Conservation (phyloP, 176 grass and related monocot genomes). For the Saccharum spontaneum region DNA sequence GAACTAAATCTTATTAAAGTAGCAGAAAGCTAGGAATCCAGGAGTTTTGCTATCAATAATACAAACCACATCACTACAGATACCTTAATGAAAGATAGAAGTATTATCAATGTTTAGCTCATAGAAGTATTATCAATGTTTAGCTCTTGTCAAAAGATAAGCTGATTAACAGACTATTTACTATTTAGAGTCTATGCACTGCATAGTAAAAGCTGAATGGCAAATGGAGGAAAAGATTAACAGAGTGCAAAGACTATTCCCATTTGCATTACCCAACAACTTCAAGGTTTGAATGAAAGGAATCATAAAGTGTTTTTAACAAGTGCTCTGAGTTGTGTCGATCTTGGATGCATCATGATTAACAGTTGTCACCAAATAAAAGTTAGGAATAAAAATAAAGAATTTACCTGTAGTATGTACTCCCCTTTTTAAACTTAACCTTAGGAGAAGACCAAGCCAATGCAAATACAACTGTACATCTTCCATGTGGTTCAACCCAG, state of each 20-base stretch:
- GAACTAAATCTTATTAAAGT: slow-evolving; percentile 25
- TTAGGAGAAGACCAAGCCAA: slow-evolving; percentile 86
- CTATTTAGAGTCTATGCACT: neutral
- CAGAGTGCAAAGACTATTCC: neutral
- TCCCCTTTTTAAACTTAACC: slow-evolving; percentile 93
- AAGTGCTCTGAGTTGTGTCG: neutral
- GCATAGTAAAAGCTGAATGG: neutral
- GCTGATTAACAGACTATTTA: neutral
- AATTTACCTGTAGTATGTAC: slow-evolving; percentile 76
- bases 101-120: neutral
- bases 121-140: neutral
- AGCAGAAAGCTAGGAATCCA: neutral
- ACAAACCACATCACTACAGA: neutral
- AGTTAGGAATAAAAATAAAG: neutral
- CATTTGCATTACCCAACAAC: neutral
- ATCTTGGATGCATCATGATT: slow-evolving; percentile 14
- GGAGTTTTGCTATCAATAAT: neutral
- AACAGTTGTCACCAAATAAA: neutral
- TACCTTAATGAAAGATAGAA: slow-evolving; percentile 11
- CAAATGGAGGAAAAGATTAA: neutral
- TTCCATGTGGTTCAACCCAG: slow-evolving; percentile 94
- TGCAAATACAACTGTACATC: slow-evolving; percentile 78
- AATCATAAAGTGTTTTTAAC: neutral
- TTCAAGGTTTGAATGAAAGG: neutral
- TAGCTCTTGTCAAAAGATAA: neutral